Conservation (phyloP, 345 rosid species). For the Dimocarpus longan region DNA sequence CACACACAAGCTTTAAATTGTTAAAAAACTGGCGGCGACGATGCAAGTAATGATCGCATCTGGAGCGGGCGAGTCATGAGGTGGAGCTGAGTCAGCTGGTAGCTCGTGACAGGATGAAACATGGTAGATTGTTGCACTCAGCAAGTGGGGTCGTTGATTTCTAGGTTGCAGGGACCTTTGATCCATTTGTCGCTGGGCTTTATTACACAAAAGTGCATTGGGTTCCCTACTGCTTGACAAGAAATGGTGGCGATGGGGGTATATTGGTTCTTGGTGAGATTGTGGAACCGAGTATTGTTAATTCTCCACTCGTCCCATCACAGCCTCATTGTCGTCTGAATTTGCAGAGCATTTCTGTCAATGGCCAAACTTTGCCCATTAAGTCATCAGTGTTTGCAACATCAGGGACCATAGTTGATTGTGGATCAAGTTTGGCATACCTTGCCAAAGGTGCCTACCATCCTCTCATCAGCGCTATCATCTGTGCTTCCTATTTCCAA, state of each 20-base stretch:
- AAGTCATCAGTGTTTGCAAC: conserved; percentile 76
- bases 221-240: conserved; percentile 67
- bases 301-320: conserved; percentile 84
- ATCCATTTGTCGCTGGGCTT: conserved; percentile 83
- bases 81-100: conserved; percentile 59
- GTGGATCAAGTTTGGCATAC: conserved; percentile 96
- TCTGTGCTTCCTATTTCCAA: conserved; percentile 56
- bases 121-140: conserved; percentile 77
- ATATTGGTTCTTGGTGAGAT: conserved; percentile 92
- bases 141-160: conserved; percentile 71
- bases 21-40: conserved; percentile 21
- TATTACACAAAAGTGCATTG: no score
- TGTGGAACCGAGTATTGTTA: conserved; percentile 81
- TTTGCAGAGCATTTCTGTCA: conserved; percentile 82
- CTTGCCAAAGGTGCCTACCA: conserved; percentile 74
- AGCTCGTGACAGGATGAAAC: conserved; percentile 69
- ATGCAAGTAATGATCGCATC: conserved; percentile 27
- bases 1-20: neutral
- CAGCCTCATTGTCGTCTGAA: conserved; percentile 98
- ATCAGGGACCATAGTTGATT: conserved; percentile 87
- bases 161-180: conserved; percentile 72
- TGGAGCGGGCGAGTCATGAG: conserved; percentile 56
- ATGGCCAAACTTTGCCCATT: conserved; percentile 61
- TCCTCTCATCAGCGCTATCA: conserved; percentile 74
- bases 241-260: conserved; percentile 80